A percentile compares a stretch with the other conserved stretches of the same genome.
Evolutionary conservation across 106 monocot species (phyloP).

Genomic region (Dendrobium huoshanense): DNA sequence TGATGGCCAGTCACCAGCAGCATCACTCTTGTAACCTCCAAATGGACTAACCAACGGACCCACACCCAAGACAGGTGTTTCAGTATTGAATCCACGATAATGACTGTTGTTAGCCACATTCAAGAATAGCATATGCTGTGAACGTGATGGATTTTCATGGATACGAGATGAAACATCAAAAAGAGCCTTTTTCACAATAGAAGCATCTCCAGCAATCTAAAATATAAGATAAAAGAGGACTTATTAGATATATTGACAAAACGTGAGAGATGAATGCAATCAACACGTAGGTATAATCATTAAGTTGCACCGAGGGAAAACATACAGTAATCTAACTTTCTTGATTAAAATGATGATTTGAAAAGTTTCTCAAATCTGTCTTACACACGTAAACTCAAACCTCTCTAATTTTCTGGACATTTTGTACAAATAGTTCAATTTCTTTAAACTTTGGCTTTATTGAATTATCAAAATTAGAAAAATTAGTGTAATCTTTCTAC

Average conservation of each 20-base stretch:
- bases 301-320: not conserved
- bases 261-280: not conserved
- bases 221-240: not conserved
- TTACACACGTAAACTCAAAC: not conserved
- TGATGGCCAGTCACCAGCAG: slow-evolving; percentile 62
- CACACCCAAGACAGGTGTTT: slow-evolving; percentile 46
- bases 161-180: slow-evolving; percentile 68
- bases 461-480: not conserved
- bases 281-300: not conserved
- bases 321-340: not conserved
- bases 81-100: slow-evolving; percentile 31
- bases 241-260: not conserved
- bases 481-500: not conserved
- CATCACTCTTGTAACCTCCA: slow-evolving; percentile 71
- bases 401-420: not conserved
- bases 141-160: slow-evolving; percentile 89
- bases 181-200: slow-evolving; percentile 80
- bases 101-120: slow-evolving; percentile 27
- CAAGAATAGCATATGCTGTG: slow-evolving; percentile 64
- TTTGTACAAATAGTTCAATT: not conserved
- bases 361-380: not conserved
- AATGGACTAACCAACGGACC: slow-evolving; percentile 47
- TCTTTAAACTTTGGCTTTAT: not conserved
- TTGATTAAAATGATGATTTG: not conserved
- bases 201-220: slow-evolving; percentile 76